A percentile compares a stretch with the other conserved stretches of the same genome.
phyloP scores from a whole-genome alignment of 2,329 filamentous ascomycete genomes.

The Cryphonectria nitschkei region DNA sequence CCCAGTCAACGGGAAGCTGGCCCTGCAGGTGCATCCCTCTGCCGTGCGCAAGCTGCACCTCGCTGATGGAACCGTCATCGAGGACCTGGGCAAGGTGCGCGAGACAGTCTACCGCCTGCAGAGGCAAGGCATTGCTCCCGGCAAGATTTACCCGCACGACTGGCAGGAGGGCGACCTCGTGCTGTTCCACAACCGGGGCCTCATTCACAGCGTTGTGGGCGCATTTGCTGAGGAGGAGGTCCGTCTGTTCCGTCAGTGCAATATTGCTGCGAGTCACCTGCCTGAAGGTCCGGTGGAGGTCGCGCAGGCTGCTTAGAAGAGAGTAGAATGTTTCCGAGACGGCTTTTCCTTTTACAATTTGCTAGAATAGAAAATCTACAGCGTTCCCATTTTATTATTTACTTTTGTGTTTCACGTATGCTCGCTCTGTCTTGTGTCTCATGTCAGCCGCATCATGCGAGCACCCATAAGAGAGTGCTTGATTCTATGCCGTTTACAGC shows the following conservation, averaged over 20 bases:
- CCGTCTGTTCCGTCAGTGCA: slow-evolving; percentile 77
- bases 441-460: background rate
- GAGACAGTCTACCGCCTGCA: slow-evolving; percentile 72
- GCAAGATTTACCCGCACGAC: slow-evolving; percentile 72
- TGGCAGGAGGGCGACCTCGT: slow-evolving; percentile 79
- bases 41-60: slow-evolving; percentile 72
- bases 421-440: background rate
- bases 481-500: background rate
- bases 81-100: slow-evolving; percentile 67
- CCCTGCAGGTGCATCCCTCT: slow-evolving; percentile 75
- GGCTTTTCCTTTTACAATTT: background rate
- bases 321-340: background rate
- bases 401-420: no score
- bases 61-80: slow-evolving; percentile 68
- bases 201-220: slow-evolving; percentile 76
- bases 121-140: slow-evolving; percentile 71
- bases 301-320: slow-evolving; percentile 26
- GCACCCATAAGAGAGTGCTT: background rate
- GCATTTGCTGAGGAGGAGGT: slow-evolving; percentile 76
- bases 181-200: slow-evolving; percentile 77
- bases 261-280: slow-evolving; percentile 68
- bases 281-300: slow-evolving; percentile 52
- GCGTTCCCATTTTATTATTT: background rate
- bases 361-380: slow-evolving; percentile 3
- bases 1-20: slow-evolving; percentile 68